Percentiles rank a stretch among this genome's conserved stretches.
Evolutionary conservation across 1,284 basidiomycete species (phyloP).

Genomic region (Marasmius tenuissimus): DNA sequence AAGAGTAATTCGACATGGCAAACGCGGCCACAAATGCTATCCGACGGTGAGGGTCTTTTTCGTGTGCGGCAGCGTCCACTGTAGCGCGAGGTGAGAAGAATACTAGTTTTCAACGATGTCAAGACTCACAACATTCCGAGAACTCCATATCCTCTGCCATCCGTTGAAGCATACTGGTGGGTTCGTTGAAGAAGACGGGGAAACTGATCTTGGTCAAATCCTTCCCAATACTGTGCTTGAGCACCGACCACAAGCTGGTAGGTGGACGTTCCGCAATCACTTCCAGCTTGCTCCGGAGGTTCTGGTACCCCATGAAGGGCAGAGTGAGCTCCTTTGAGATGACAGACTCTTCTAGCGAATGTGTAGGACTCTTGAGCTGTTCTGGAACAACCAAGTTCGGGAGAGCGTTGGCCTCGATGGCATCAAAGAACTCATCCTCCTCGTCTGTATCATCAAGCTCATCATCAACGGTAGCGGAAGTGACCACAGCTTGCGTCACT

Average conservation of each 20-base stretch:
- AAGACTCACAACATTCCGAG: constrained; percentile 81
- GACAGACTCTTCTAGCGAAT: constrained; percentile 17
- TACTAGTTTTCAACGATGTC: background rate
- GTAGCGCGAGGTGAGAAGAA: constrained; percentile 1
- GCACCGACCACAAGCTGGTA: constrained; percentile 92
- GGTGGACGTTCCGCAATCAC: constrained; percentile 86
- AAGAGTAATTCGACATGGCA: constrained; percentile 98
- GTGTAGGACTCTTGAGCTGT: constrained; percentile 44
- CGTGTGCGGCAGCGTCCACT: constrained; percentile 85
- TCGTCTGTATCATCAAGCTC: constrained; percentile 73
- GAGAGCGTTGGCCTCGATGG: constrained; percentile 82
- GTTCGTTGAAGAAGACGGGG: constrained; percentile 96
- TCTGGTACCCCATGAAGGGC: constrained; percentile 70
- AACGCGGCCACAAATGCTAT: constrained; percentile 96
- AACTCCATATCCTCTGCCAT: constrained; percentile 97
- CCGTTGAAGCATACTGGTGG: constrained; percentile 91
- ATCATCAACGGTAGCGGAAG: constrained; percentile 27
- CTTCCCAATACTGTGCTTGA: constrained; percentile 97
- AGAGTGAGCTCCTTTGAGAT: constrained; percentile 17
- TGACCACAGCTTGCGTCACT: constrained; percentile 10
- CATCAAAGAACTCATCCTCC: constrained; percentile 98
- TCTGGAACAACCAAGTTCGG: constrained; percentile 74
- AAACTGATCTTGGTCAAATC: constrained; percentile 96
- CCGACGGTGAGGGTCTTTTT: constrained; percentile 78
- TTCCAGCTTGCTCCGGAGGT: constrained; percentile 66